These are phyloP conservation scores for Phytophthora syringae DNA, from an alignment of 352 stramenopile genomes.

Conservation along the genomic window DNA sequence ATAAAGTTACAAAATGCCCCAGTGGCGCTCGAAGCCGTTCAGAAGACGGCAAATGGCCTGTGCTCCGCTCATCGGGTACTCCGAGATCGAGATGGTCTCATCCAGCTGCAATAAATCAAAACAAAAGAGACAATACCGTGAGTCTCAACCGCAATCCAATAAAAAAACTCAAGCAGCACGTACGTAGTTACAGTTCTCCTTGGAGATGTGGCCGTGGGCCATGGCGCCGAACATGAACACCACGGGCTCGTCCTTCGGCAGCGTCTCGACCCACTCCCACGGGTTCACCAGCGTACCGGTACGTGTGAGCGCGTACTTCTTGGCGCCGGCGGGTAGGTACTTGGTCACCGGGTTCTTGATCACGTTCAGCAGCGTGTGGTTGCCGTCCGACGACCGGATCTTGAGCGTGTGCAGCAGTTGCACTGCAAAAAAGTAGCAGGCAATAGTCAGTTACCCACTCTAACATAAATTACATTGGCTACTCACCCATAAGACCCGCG, in stretches of 20 bases:
- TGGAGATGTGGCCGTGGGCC: constrained; percentile 95
- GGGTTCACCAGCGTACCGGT: constrained; percentile 96
- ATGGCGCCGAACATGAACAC: constrained; percentile 99
- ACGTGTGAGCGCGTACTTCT: constrained; percentile 96
- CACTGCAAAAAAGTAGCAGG: constrained; percentile 72
- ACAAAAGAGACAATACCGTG: constrained; percentile 22
- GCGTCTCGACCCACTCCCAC: constrained; percentile 92
- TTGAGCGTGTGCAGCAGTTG: constrained; percentile 99
- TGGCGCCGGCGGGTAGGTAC: constrained; percentile 95
- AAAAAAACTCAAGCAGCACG: constrained; percentile 20
- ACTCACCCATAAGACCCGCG: constrained; percentile 94
- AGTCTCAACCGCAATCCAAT: not conserved
- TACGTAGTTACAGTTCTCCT: constrained; percentile 97
- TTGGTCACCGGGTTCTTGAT: constrained; percentile 99
- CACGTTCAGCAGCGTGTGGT: constrained; percentile 98
- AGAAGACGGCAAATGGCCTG: constrained; percentile 97
- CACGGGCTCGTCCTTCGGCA: constrained; percentile 93
- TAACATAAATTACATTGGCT: not conserved
- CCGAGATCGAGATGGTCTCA: constrained; percentile 97
- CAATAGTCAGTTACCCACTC: constrained; percentile 23
- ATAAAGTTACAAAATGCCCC: constrained; percentile 96
- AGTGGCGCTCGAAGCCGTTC: constrained; percentile 98
- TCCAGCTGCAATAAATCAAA: constrained; percentile 77
- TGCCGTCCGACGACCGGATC: constrained; percentile 97
- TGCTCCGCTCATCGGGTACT: constrained; percentile 98